Evolutionary conservation across 1,284 basidiomycete genomes (phyloP), one percentile per base, ranked within the genome.

Genomic region (Pisolithus thermaeus): DNA sequence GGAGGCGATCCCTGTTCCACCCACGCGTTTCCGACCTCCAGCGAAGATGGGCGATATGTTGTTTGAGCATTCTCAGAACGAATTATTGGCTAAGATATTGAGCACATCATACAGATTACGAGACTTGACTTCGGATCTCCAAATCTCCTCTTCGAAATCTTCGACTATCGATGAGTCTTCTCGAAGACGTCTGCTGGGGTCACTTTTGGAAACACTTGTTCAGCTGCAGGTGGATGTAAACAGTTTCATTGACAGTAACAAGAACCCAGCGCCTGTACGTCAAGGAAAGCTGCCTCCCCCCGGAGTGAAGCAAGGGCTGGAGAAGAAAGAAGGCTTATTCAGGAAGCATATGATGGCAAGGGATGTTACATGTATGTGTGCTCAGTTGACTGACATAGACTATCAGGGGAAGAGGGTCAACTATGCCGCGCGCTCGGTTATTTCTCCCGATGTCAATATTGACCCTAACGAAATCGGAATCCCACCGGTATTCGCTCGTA

Each of bases 251-350:
- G 97, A 99, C 69, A 94, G 92, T 63, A 90, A 84, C 66, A 98
- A 98, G 75, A 99, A 99, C 66, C 95, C 97, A 2, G 76, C 85
- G 28, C 79, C 84, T 4, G 74, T 91, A 58, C 81, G 89, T 54
- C 88, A 92, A 65, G 96, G 96, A 18, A 94, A 92, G 64, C 74
- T 93, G n/a, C 94, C 95, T 22, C 92, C 95, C 20, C 79, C 87
- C 40, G 97, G 97, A 64, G 85, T 99, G 60, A 99, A 99, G 77
- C 97, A 99, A 70, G 81, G 88, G 12, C 73, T 99, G 59, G 97
- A 99, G 73, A 99, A 99, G 81, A 99, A 99, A 73, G 97, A 99
- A 62, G 97, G 97, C 52, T 70, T 99, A 47, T 99, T 99, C 80
- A 80, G 97, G 56, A 97, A 96, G 73, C 87, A 99, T 68, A 99